These are phyloP conservation scores for Lophiotrema nucula DNA, from an alignment of 495 filamentous ascomycete genomes.

Conservation along the genomic window DNA sequence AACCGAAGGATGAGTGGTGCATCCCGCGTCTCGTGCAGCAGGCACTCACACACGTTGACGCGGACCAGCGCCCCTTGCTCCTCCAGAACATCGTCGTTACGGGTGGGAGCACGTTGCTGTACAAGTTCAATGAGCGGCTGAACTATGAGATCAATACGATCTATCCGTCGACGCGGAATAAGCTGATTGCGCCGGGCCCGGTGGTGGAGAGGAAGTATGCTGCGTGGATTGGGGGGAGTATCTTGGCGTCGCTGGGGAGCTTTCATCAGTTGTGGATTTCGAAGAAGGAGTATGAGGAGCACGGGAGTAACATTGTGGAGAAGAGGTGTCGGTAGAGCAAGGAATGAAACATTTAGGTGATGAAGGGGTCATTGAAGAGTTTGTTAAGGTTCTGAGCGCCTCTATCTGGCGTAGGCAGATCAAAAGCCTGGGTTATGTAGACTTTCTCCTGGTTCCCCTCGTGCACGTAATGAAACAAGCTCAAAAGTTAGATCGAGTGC, in stretches of 20 bases:
- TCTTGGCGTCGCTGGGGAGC: constrained; percentile 92
- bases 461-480: no score
- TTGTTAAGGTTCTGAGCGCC: no score
- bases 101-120: constrained; percentile 76
- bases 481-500: no score
- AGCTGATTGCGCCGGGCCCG: constrained; percentile 80
- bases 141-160: constrained; percentile 74
- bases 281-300: constrained; percentile 78
- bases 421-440: no score
- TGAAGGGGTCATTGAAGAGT: no score
- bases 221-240: constrained; percentile 95
- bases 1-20: constrained; percentile 65
- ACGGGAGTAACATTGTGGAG: constrained; percentile 68
- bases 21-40: constrained; percentile 76
- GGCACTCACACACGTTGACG: constrained; percentile 75
- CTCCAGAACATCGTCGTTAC: constrained; percentile 91
- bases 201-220: constrained; percentile 84
- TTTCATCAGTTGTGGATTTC: constrained; percentile 99
- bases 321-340: constrained; percentile 77
- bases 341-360: no score
- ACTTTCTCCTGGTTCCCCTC: no score
- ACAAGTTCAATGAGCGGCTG: constrained; percentile 86
- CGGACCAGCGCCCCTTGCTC: constrained; percentile 80
- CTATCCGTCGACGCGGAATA: constrained; percentile 78
- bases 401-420: no score